Evolutionary conservation across 2,329 filamentous ascomycete species (phyloP).

Genomic region (Parastagonospora nodorum): DNA sequence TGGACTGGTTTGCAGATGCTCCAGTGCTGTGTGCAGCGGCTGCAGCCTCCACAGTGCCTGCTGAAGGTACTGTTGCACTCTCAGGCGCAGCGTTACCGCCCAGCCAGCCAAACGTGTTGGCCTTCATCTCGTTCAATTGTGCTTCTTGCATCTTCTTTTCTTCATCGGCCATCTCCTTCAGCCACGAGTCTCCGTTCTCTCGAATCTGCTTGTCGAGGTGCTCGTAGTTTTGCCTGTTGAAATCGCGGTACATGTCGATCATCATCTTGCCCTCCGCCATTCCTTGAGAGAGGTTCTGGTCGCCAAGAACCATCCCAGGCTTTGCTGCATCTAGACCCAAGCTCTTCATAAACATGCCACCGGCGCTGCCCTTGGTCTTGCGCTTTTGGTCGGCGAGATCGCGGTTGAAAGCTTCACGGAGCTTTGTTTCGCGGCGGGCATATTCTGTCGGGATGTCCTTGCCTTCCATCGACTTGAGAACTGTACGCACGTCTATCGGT

Average conservation of each 20-base stretch:
- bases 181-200: conserved; percentile 92
- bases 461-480: conserved; percentile 86
- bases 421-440: conserved; percentile 81
- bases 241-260: conserved; percentile 89
- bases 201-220: conserved; percentile 86
- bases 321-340: conserved; percentile 76
- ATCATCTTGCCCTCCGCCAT: conserved; percentile 95
- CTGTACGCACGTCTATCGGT: conserved; percentile 81
- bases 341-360: conserved; percentile 71
- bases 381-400: conserved; percentile 72
- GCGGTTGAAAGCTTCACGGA: conserved; percentile 83
- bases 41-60: conserved; percentile 21
- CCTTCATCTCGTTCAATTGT: conserved; percentile 89
- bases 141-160: conserved; percentile 90
- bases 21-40: conserved; percentile 18
- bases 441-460: conserved; percentile 91
- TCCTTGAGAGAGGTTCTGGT: conserved; percentile 70
- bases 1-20: conserved; percentile 14
- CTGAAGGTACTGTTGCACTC: conserved; percentile 17
- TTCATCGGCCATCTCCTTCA: conserved; percentile 88
- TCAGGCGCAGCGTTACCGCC: conserved; percentile 17
- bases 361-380: conserved; percentile 64
- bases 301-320: conserved; percentile 56
- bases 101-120: conserved; percentile 38
- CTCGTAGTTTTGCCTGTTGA: conserved; percentile 89